Evolutionary conservation across 805 yeast genomes (phyloP).

Genomic region (Yueomyces sinensis): DNA sequence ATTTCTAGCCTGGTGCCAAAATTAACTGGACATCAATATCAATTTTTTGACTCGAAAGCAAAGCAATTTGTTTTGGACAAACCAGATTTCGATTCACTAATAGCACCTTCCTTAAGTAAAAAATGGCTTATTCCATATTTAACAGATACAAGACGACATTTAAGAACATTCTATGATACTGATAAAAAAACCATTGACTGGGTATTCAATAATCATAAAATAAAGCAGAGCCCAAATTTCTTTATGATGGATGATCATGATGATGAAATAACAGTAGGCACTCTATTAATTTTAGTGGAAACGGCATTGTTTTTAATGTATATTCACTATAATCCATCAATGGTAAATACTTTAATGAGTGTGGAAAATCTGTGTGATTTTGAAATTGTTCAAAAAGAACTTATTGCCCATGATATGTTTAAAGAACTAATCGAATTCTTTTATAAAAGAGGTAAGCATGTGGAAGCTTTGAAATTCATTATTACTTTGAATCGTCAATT

Average conservation of each 20-base stretch:
- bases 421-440: constrained; percentile 71
- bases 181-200: constrained; percentile 7
- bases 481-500: constrained; percentile 9
- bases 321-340: constrained; percentile 47
- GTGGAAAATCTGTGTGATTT: constrained; percentile 64
- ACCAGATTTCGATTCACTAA: not conserved
- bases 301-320: constrained; percentile 70
- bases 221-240: constrained; percentile 15
- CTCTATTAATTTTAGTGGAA: constrained; percentile 42
- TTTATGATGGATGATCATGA: constrained; percentile 21
- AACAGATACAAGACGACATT: constrained; percentile 36
- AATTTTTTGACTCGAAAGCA: constrained; percentile 1
- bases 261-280: constrained; percentile 23
- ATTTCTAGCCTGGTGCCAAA: constrained; percentile 14
- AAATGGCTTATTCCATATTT: constrained; percentile 29
- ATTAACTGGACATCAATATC: constrained; percentile 8
- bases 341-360: constrained; percentile 75
- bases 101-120: constrained; percentile 2
- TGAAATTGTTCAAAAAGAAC: constrained; percentile 40
- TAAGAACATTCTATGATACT: constrained; percentile 15
- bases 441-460: constrained; percentile 46
- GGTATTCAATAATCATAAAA: constrained; percentile 10
- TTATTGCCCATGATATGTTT: constrained; percentile 35
- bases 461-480: constrained; percentile 53
- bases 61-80: not conserved